These are phyloP conservation scores for Pythium periplocum DNA, from an alignment of 352 stramenopile species.

Conservation along the genomic window DNA sequence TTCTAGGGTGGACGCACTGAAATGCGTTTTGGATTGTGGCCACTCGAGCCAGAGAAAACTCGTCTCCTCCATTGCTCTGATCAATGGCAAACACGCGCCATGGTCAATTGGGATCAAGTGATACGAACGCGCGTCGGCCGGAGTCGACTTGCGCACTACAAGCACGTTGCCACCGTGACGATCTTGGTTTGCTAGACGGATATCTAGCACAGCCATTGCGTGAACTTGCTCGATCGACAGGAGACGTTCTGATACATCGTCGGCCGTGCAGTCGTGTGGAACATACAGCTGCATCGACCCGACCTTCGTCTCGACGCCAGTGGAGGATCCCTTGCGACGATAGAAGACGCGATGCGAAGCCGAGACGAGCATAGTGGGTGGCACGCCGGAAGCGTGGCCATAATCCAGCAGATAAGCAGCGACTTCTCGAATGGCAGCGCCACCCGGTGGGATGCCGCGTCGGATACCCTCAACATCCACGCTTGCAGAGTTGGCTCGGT, in stretches of 20 bases:
- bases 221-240: constrained; percentile 57
- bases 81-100: constrained; percentile 55
- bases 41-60: constrained; percentile 69
- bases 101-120: constrained; percentile 74
- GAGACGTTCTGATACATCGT: constrained; percentile 41
- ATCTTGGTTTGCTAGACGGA: constrained; percentile 77
- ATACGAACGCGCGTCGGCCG: constrained; percentile 12
- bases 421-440: constrained; percentile 50
- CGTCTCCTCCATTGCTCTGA: constrained; percentile 43
- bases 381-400: constrained; percentile 37
- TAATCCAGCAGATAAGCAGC: constrained; percentile 50
- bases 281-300: constrained; percentile 63
- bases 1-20: constrained; percentile 20
- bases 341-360: constrained; percentile 37
- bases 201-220: constrained; percentile 68
- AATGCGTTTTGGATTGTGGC: constrained; percentile 51
- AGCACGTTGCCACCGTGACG: constrained; percentile 77
- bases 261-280: constrained; percentile 50
- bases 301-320: constrained; percentile 18
- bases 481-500: constrained; percentile 1
- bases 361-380: constrained; percentile 32
- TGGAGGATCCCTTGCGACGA: constrained; percentile 4
- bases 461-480: constrained; percentile 24
- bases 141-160: constrained; percentile 13
- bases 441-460: constrained; percentile 35